Conservation (phyloP, 2,329 filamentous ascomycete genomes). For the Botrytis porri region DNA sequence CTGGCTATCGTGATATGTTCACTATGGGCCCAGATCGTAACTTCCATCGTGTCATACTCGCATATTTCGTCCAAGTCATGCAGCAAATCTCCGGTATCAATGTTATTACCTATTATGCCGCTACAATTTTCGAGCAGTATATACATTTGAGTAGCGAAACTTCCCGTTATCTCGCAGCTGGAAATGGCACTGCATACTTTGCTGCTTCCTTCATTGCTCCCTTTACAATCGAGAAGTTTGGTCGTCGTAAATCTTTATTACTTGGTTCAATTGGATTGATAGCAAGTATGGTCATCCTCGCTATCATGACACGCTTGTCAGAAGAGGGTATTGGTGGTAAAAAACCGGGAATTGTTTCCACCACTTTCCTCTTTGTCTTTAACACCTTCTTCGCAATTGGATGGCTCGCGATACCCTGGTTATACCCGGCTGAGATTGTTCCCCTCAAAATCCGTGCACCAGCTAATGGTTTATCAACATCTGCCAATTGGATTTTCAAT, state of each 20-base stretch:
- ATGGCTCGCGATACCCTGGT: constrained; percentile 44
- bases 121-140: constrained; percentile 50
- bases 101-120: constrained; percentile 47
- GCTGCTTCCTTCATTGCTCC: constrained; percentile 36
- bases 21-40: constrained; percentile 34
- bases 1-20: constrained; percentile 12
- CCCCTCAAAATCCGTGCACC: constrained; percentile 51
- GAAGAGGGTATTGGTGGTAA: constrained; percentile 26
- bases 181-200: constrained; percentile 38
- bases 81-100: constrained; percentile 50
- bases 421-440: constrained; percentile 57
- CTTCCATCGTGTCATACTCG: constrained; percentile 67
- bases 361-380: constrained; percentile 47
- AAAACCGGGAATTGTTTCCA: constrained; percentile 26
- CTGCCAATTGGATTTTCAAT: constrained; percentile 52
- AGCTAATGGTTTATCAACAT: constrained; percentile 52
- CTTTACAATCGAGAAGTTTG: constrained; percentile 53
- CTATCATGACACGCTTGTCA: constrained; percentile 43
- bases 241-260: constrained; percentile 68
- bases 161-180: constrained; percentile 55
- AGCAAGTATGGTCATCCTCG: constrained; percentile 53
- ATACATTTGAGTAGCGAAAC: constrained; percentile 46
- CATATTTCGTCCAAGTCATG: constrained; percentile 61
- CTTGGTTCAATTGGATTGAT: constrained; percentile 64
- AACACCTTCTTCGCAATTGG: constrained; percentile 53